Evolutionary conservation across 495 filamentous ascomycete genomes (phyloP).

Genomic region (Neurospora sp.): DNA sequence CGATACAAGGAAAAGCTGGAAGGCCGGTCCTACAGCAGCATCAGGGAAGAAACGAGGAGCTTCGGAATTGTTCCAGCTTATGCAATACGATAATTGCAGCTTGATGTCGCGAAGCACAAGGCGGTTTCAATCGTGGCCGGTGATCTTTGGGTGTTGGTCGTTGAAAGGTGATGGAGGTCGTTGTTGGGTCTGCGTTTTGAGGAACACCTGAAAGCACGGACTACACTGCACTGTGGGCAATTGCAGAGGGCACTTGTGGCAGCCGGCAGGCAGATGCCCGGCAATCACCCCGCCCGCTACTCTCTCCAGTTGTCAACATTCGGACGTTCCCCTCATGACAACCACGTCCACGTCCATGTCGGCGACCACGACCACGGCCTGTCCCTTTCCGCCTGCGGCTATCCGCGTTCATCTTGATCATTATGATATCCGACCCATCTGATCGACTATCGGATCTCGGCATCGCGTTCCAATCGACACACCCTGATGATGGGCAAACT

Average conservation of each 20-base stretch:
- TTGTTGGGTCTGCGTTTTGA: not conserved
- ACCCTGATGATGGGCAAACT: too few species aligned
- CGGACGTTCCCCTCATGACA: too few species aligned
- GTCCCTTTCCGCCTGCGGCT: not conserved
- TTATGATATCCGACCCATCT: not conserved
- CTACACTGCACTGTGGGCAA: not conserved
- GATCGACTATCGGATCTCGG: not conserved
- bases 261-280: not conserved
- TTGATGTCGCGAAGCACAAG: not conserved
- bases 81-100: not conserved
- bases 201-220: not conserved
- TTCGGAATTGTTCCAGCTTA: not conserved
- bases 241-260: not conserved
- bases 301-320: too few species aligned
- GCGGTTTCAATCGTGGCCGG: not conserved
- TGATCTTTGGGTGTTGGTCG: not conserved
- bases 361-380: not conserved
- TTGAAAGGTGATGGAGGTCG: not conserved
- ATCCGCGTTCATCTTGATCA: not conserved
- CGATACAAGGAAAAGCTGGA: not conserved
- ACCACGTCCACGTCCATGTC: too few species aligned
- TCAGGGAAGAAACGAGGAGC: not conserved
- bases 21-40: not conserved
- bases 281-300: not conserved
- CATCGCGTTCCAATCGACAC: too few species aligned